Conservation (phyloP, 2,329 filamentous ascomycete species). For the Beauveria australis region DNA sequence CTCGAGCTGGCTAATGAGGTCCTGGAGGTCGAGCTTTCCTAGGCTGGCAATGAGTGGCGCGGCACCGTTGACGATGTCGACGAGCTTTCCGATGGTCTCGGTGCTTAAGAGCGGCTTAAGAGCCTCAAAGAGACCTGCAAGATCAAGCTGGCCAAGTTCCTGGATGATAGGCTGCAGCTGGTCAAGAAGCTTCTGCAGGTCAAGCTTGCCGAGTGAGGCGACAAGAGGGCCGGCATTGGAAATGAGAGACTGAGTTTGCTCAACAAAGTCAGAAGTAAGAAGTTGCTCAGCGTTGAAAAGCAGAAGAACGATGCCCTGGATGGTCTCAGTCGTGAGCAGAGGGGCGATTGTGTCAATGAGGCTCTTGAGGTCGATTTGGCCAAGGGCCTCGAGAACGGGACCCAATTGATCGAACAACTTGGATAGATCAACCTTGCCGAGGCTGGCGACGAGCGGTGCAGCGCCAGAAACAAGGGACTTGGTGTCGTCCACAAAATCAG, state of each 20-base stretch:
- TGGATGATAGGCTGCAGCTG: conserved; percentile 22
- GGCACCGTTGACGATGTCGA: background rate
- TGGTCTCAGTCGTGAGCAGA: conserved; percentile 9
- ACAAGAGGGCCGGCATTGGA: conserved; percentile 9
- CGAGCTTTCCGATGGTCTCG: conserved; percentile 10
- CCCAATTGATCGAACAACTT: conserved; percentile 19
- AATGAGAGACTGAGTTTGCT: conserved; percentile 14
- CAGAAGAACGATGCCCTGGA: conserved; percentile 13
- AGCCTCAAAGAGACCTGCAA: conserved; percentile 12
- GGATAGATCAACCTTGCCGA: conserved; percentile 10
- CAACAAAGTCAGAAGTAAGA: conserved; percentile 10
- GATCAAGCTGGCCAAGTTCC: conserved; percentile 12
- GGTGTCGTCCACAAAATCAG: conserved; percentile 11
- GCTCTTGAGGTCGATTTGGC: conserved; percentile 14
- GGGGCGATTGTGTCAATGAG: conserved; percentile 14
- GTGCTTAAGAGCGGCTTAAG: conserved; percentile 8
- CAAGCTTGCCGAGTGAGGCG: conserved; percentile 9
- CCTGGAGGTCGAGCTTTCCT: conserved; percentile 10
- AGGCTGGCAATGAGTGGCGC: conserved; percentile 7
- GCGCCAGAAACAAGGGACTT: conserved; percentile 13
- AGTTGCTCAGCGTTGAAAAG: conserved; percentile 13
- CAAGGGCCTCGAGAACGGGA: conserved; percentile 20
- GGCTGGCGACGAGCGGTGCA: conserved; percentile 8
- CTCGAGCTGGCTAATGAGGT: conserved; percentile 18
- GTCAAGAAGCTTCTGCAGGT: conserved; percentile 16